Percentiles rank a stretch among this genome's conserved stretches.
Conservation (phyloP, 2,329 filamentous ascomycete species). For the Aspergillus clavatus region DNA sequence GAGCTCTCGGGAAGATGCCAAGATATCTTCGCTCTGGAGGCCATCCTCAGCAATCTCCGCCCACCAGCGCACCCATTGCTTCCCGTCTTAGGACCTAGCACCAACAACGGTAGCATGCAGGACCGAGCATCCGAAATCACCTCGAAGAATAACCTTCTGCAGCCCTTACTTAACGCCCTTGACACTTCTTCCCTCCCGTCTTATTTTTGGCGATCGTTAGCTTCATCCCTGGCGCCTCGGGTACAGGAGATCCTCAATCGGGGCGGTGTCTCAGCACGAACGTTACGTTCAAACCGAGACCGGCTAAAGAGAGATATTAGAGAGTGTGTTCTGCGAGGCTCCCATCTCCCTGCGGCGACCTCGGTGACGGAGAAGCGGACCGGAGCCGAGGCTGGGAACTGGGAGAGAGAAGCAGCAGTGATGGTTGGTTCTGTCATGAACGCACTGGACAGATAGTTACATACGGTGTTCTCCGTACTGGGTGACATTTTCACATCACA, state of each 20-base stretch:
- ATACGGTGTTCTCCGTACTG: background rate
- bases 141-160: constrained; percentile 54
- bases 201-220: constrained; percentile 90
- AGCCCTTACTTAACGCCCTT: constrained; percentile 68
- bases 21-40: constrained; percentile 82
- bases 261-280: constrained; percentile 78
- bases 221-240: constrained; percentile 66
- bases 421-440: constrained; percentile 83
- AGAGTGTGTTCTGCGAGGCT: constrained; percentile 77
- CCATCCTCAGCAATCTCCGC: constrained; percentile 65
- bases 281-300: constrained; percentile 69
- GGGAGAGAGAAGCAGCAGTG: constrained; percentile 89
- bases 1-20: constrained; percentile 84
- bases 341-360: constrained; percentile 57
- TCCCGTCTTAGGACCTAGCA: constrained; percentile 6
- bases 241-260: constrained; percentile 80
- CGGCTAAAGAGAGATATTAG: constrained; percentile 70
- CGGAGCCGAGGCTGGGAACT: constrained; percentile 52
- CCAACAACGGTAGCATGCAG: constrained; percentile 29
- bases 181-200: constrained; percentile 83
- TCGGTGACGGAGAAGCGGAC: constrained; percentile 44
- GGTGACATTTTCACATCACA: too few species aligned
- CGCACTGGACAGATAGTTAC: constrained; percentile 31
- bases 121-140: background rate
- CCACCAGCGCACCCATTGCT: constrained; percentile 66